These are phyloP conservation scores for Leucosporidium scottii DNA, from an alignment of 768 basidiomycete species.

Conservation along the genomic window DNA sequence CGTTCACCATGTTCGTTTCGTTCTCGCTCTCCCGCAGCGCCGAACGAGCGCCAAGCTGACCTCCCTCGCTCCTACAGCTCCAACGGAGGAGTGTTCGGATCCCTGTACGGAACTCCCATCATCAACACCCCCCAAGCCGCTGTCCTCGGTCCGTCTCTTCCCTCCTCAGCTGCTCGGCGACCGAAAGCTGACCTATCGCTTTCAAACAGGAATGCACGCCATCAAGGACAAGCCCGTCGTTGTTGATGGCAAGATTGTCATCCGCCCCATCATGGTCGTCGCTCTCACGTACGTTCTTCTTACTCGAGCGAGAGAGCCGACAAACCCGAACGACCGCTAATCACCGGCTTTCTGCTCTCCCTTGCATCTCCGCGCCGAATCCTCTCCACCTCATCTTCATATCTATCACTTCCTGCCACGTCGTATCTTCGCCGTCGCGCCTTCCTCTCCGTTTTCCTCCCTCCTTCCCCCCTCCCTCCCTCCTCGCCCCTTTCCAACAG, in stretches of 20 bases:
- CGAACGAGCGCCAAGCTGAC: background rate
- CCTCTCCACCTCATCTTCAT: background rate
- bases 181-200: conserved; percentile 3
- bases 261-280: conserved; percentile 93
- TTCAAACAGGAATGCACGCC: conserved; percentile 69
- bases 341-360: background rate
- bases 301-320: background rate
- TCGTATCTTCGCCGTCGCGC: no score
- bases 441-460: background rate
- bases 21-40: background rate
- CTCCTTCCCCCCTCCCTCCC: no score
- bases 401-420: background rate
- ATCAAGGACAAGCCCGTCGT: conserved; percentile 79
- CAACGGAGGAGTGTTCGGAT: conserved; percentile 97
- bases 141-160: conserved; percentile 61
- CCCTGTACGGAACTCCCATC: conserved; percentile 95
- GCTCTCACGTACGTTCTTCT: conserved; percentile 36
- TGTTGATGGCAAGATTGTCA: conserved; percentile 88
- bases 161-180: background rate
- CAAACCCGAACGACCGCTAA: background rate
- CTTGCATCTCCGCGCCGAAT: no score
- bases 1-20: conserved; percentile 85
- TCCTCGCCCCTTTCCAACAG: conserved; percentile 52
- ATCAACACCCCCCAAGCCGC: conserved; percentile 95
- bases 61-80: conserved; percentile 52